Evolutionary conservation across 2,329 filamentous ascomycete genomes (phyloP).

Genomic region (Exophiala phaeomuriformis): DNA sequence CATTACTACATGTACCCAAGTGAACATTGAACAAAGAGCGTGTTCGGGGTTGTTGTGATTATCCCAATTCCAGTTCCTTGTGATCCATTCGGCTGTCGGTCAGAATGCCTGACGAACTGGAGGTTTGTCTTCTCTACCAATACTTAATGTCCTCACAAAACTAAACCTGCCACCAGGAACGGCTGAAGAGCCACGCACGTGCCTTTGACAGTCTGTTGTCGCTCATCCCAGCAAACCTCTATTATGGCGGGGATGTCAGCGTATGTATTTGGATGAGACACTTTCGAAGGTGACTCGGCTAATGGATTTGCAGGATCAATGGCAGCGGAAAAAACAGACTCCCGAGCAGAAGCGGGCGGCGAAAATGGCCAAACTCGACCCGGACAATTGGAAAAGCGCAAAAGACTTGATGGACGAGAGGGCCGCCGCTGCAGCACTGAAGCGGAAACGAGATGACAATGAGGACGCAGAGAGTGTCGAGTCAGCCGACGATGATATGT

Average conservation of each 20-base stretch:
- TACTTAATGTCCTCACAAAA: background rate
- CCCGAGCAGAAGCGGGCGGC: constrained; percentile 78
- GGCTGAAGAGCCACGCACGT: constrained; percentile 51
- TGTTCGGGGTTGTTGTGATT: background rate
- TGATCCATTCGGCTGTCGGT: background rate
- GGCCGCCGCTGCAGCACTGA: constrained; percentile 55
- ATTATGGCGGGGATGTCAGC: constrained; percentile 78
- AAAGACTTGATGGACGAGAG: constrained; percentile 88
- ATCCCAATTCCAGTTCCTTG: background rate
- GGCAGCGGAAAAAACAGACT: constrained; percentile 90
- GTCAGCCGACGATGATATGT: background rate
- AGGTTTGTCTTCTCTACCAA: constrained; percentile 12
- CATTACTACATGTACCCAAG: background rate
- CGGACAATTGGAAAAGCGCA: constrained; percentile 80
- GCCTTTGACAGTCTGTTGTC: constrained; percentile 83
- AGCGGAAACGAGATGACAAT: constrained; percentile 68
- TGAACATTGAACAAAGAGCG: background rate
- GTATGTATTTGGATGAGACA: constrained; percentile 48
- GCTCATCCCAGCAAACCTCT: constrained; percentile 81
- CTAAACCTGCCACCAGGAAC: constrained; percentile 35
- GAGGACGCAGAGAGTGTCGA: constrained; percentile 44
- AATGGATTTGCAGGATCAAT: constrained; percentile 63
- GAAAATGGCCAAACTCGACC: constrained; percentile 82
- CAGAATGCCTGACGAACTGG: constrained; percentile 21
- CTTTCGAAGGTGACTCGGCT: background rate